Base-by-base conservation (phyloP, 495 filamentous ascomycete species). In the Lasiosphaeriaceae sp. region DNA sequence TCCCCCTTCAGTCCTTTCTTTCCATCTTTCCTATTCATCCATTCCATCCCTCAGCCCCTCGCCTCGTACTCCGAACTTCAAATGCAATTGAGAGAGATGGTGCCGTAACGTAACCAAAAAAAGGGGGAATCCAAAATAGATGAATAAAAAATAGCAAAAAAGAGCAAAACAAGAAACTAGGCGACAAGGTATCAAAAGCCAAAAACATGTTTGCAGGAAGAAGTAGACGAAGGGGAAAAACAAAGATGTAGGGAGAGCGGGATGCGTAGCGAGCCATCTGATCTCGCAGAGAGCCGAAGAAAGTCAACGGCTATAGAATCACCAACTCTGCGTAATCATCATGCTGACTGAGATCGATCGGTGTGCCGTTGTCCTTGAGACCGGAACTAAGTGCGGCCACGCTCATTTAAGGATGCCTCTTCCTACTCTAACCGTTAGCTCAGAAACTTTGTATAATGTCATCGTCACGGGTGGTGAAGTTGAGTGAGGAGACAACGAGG, bases 111-210 rank as follows among this genome's bases (percentile, higher is more conserved):
- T 56, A 35, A 52, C 8, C 47, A 59, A 62, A 21, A 50, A 49
- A 55, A 19, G n/a, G 31, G 50, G 29, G 3, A 59, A 53, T 54
- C 46, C 23, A 47, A 31, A 45, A 26, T 19, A 44, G 31, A 53
- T 5, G 43, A 56, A 62, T 20, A 50, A 49, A 55, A 47, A 31
- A 45, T 24, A 43, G 39, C 39, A 61, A 49, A 37, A 19, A 45
- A 29, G 19, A 47, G 20, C 16, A 12, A 50, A 41, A 54, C 0
- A 35, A 22, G 31, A 50, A 46, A 61, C 11, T 47, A 65, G 43
- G 58, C 59, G 64, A 67, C 55, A 62, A 71, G 68, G 68, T 71
- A 71, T 72, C 69, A 63, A 65, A 62, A 49, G 26, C 45, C 49
- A 52, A 53, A 54, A 57, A 43, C 43, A 26, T 16, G 43, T 48